Percentiles rank a stretch among this genome's conserved stretches.
These are phyloP conservation scores for Cucumis sativus DNA, from an alignment of 306 rosid species.

Conservation along the genomic window Cucumber_9930_V3 NC_026660.2:10768001-10768500, in stretches of 20 bases:
- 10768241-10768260: not conserved
- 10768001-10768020: slow-evolving; percentile 21
- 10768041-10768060: not conserved
- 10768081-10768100: not conserved
- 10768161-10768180: not conserved
- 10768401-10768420: not conserved
- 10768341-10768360: not conserved
- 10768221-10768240: not conserved
- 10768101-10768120: not conserved
- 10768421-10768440: not conserved
- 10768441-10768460: too few species aligned
- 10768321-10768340: not conserved
- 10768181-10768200: not conserved
- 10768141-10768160: not conserved
- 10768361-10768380: not conserved
- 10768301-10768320: not conserved
- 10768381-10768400: not conserved
- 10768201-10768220: not conserved
- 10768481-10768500: not conserved
- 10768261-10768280: not conserved
- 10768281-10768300: not conserved
- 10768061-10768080: not conserved
- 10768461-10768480: not conserved
- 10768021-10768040: not conserved
- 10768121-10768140: not conserved